Evolutionary conservation across 257 asterid species (phyloP).

Genomic region (Jacaranda copaia): DNA sequence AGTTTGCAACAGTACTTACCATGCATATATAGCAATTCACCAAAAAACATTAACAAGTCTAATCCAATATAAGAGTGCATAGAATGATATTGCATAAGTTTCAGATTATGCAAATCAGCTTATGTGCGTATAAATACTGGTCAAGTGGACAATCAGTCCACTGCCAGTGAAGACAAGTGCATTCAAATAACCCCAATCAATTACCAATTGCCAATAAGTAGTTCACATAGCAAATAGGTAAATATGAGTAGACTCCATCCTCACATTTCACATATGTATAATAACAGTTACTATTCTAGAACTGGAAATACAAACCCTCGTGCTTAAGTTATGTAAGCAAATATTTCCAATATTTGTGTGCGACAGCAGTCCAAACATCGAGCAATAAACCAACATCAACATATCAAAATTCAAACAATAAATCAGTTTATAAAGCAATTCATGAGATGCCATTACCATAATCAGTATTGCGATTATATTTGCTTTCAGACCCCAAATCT

Average conservation of each 20-base stretch:
- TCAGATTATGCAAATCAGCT: slow-evolving; percentile 16
- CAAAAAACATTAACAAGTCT: slow-evolving; percentile 13
- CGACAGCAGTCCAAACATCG: background rate
- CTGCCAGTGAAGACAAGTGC: background rate
- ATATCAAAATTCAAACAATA: slow-evolving; percentile 21
- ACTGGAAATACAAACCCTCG: background rate
- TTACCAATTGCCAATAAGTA: slow-evolving; percentile 4
- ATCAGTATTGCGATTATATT: slow-evolving; percentile 37
- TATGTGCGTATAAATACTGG: background rate
- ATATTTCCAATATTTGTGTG: background rate
- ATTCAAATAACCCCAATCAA: background rate
- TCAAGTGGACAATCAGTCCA: background rate
- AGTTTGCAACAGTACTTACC: slow-evolving; percentile 46
- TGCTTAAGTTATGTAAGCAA: background rate
- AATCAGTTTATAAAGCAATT: background rate
- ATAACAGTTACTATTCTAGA: background rate
- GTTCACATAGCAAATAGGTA: background rate
- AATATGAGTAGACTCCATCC: background rate
- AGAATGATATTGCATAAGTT: background rate
- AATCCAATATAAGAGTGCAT: background rate
- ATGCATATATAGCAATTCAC: slow-evolving; percentile 38
- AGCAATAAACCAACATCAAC: slow-evolving; percentile 13
- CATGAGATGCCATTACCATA: slow-evolving; percentile 50
- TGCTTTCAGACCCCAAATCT: slow-evolving; percentile 44
- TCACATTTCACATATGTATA: background rate